phyloP scores from a whole-genome alignment of 768 basidiomycete species.

The Astraeus odoratus region DNA sequence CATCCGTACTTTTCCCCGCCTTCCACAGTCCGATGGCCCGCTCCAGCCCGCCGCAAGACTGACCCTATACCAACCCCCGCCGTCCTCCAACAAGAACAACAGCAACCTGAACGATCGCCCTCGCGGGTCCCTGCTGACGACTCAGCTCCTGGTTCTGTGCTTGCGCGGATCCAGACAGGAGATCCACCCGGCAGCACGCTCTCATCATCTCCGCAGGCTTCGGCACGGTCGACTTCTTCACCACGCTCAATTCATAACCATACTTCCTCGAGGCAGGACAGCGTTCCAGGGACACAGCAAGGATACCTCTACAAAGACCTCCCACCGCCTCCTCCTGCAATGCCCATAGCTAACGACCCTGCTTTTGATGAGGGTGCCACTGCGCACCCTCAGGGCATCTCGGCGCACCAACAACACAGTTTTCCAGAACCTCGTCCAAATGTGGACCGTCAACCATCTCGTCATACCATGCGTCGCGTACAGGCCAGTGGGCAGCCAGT shows the following conservation, averaged over 20 bases:
- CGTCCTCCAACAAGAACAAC: neutral
- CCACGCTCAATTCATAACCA: slow-evolving; percentile 10
- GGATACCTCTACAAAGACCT: slow-evolving; percentile 11
- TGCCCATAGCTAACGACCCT: slow-evolving; percentile 13
- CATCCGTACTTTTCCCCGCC: slow-evolving; percentile 16
- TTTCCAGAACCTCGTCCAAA: slow-evolving; percentile 3
- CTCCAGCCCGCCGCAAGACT: slow-evolving; percentile 17
- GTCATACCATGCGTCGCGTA: slow-evolving; percentile 8
- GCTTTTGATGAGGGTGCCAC: slow-evolving; percentile 7
- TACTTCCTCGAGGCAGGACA: slow-evolving; percentile 16
- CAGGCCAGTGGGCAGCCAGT: slow-evolving; percentile 6
- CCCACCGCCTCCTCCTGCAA: slow-evolving; percentile 11
- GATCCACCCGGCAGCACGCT: slow-evolving; percentile 4
- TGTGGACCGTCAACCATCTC: slow-evolving; percentile 16
- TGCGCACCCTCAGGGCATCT: neutral
- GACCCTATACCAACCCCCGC: slow-evolving; percentile 7
- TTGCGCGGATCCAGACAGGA: slow-evolving; percentile 5
- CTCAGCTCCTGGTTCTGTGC: slow-evolving; percentile 8
- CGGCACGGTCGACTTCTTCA: slow-evolving; percentile 15
- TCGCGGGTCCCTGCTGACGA: too few relatives aligned
- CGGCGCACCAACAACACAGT: slow-evolving; percentile 2
- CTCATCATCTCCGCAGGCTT: slow-evolving; percentile 9
- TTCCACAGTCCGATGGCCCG: slow-evolving; percentile 18
- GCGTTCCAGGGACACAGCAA: slow-evolving; percentile 11
- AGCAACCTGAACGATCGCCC: too few relatives aligned